Evolutionary conservation across 768 basidiomycete genomes (phyloP), one percentile per base, ranked within the genome.

Genomic region (Mycena venus): DNA sequence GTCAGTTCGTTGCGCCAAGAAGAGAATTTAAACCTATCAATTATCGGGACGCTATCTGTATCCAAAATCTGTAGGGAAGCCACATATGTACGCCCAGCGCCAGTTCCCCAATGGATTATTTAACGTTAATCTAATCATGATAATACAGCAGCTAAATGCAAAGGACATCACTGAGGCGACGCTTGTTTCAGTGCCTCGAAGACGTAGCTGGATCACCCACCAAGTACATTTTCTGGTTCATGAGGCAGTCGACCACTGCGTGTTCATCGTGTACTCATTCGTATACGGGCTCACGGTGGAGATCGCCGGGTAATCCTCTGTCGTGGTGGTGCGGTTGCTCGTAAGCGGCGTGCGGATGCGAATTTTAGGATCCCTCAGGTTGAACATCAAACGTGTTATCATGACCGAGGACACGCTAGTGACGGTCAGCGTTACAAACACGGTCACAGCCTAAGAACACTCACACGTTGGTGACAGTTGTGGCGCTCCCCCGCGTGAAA

Each of bases 361-460:
- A 29, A 55, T 31, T 10, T 15, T 21, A 27, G 84, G 85, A 68
- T 85, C 81, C n/a, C 85, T 84, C 23, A 88, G 74, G 75, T 87
- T 87, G 51, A 88, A 80, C 82, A 85, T 84, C 19, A 87, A 78
- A 11, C 85, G 81, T 4, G 87, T 83, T 21, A 85, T 84, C 81
- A 86, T 80, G 47, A 85, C 75, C 0, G 84, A 84, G 8, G 87
- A 84, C 15, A 84, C 80, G 23, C 85, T 86, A 3, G 2, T n/a
- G 10, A n/a, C 14, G n/a, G 3, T 25, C 15, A 25, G 49, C 10
- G 49, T 19, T 31, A 19, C 51, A 7, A 29, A 55, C 36, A 38
- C n/a, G 14, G 3, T 1, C 9, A 7, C 34, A 4, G 59, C 25
- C 12, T 2, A 23, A 14, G 27, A 31, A 58, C 25, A 78, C 83